Evolutionary conservation across 495 filamentous ascomycete species (phyloP).

Genomic region (Rhypophila decipiens): DNA sequence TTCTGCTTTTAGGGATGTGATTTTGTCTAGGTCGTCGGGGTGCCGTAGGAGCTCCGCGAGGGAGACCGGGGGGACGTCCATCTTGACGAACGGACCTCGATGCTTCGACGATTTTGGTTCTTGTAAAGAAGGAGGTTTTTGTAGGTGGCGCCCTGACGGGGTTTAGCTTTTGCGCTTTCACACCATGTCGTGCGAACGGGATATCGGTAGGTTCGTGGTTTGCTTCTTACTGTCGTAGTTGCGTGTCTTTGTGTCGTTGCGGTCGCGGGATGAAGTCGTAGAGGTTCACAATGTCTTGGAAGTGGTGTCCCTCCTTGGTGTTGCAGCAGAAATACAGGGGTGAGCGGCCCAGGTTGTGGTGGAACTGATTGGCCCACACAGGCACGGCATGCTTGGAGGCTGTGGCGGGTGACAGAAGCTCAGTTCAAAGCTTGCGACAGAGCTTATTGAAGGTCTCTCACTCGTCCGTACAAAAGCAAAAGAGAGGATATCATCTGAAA

Average conservation of each 20-base stretch:
- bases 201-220: background rate
- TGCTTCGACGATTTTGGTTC: background rate
- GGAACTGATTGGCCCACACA: no score
- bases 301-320: no score
- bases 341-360: no score
- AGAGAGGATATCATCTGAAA: background rate
- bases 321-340: no score
- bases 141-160: constrained; percentile 4
- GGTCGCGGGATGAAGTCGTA: no score
- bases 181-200: constrained; percentile 10
- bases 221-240: background rate
- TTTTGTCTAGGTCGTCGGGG: constrained; percentile 91
- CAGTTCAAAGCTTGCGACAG: no score
- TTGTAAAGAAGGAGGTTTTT: background rate
- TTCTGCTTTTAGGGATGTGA: constrained; percentile 79
- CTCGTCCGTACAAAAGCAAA: no score
- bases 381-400: no score
- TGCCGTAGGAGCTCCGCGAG: constrained; percentile 67
- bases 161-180: constrained; percentile 3
- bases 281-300: background rate
- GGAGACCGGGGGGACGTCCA: constrained; percentile 56
- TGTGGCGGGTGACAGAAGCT: no score
- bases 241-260: background rate
- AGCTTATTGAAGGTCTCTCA: no score
- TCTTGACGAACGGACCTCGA: constrained; percentile 16